A percentile compares a stretch with the other conserved stretches of the same genome.
phyloP scores from a whole-genome alignment of 768 basidiomycete genomes.

The Hygrophoropsis aurantiaca region DNA sequence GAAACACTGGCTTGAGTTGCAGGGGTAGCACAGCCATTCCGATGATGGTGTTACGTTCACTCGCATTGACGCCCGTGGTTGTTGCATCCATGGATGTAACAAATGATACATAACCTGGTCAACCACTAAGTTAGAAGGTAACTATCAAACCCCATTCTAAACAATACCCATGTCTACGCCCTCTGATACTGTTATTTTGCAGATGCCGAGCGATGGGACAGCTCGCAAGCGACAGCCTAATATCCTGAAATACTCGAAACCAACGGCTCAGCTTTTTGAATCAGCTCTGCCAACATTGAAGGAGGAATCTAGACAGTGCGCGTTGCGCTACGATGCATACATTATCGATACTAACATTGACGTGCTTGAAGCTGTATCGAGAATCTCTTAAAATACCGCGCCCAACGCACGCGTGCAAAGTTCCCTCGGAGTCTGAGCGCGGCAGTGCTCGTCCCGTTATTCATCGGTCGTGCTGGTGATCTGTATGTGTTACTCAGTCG shows the following conservation, averaged over 20 bases:
- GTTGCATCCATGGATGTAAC: not conserved
- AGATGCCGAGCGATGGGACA: constrained; percentile 11
- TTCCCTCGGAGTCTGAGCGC: constrained; percentile 63
- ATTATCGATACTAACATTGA: not conserved
- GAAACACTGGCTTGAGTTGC: no score
- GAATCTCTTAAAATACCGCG: constrained; percentile 26
- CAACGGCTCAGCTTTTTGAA: constrained; percentile 10
- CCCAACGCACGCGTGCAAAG: constrained; percentile 26
- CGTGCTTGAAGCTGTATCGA: constrained; percentile 18
- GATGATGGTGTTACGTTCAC: no score
- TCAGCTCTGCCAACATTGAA: constrained; percentile 7
- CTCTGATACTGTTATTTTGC: not conserved
- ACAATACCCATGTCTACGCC: not conserved
- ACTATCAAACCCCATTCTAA: not conserved
- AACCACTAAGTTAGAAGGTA: not conserved
- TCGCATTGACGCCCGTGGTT: not conserved
- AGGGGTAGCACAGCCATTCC: constrained; percentile 3
- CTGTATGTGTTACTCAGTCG: constrained; percentile 82
- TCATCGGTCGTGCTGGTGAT: constrained; percentile 81
- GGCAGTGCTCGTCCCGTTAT: constrained; percentile 81
- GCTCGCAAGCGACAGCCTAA: not conserved
- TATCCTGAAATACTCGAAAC: constrained; percentile 19
- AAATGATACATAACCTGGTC: not conserved
- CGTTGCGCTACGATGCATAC: not conserved
- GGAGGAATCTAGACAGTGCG: constrained; percentile 23